These are phyloP conservation scores for Clathrospora elynae DNA, from an alignment of 2,329 filamentous ascomycete species.

Conservation along the genomic window DNA sequence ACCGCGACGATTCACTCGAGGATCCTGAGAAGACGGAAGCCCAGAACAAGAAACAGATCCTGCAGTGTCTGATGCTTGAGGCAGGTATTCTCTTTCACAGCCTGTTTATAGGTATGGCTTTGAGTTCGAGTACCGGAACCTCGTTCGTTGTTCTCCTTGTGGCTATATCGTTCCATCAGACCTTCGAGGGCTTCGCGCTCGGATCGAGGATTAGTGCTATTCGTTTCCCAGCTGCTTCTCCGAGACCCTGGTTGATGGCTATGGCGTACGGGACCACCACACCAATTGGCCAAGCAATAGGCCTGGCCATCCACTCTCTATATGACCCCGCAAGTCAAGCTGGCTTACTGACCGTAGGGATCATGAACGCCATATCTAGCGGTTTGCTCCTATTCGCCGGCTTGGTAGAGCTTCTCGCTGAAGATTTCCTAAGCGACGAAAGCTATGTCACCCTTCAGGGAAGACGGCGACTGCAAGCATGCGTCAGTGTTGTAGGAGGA, in stretches of 20 bases:
- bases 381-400: slow-evolving; percentile 57
- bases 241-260: slow-evolving; percentile 75
- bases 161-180: slow-evolving; percentile 74
- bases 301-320: slow-evolving; percentile 55
- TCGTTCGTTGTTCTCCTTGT: slow-evolving; percentile 70
- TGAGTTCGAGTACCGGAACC: slow-evolving; percentile 68
- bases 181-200: slow-evolving; percentile 71
- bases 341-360: slow-evolving; percentile 56
- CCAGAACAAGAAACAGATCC: slow-evolving; percentile 64
- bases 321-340: slow-evolving; percentile 57
- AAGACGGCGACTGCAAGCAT: slow-evolving; percentile 64
- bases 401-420: slow-evolving; percentile 56
- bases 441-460: slow-evolving; percentile 66
- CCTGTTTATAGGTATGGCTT: slow-evolving; percentile 75
- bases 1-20: slow-evolving; percentile 22
- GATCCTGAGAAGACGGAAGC: slow-evolving; percentile 46
- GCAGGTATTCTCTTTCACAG: slow-evolving; percentile 80
- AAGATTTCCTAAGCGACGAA: slow-evolving; percentile 64
- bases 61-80: slow-evolving; percentile 76
- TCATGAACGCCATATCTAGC: slow-evolving; percentile 57
- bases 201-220: slow-evolving; percentile 73
- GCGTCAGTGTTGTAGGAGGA: slow-evolving; percentile 64
- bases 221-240: slow-evolving; percentile 70
- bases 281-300: slow-evolving; percentile 57
- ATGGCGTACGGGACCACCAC: slow-evolving; percentile 66